Evolutionary conservation across 1,139 yeast genomes (phyloP), one percentile per base, ranked within the genome.

Genomic region (Suhomyces guaymorum): DNA sequence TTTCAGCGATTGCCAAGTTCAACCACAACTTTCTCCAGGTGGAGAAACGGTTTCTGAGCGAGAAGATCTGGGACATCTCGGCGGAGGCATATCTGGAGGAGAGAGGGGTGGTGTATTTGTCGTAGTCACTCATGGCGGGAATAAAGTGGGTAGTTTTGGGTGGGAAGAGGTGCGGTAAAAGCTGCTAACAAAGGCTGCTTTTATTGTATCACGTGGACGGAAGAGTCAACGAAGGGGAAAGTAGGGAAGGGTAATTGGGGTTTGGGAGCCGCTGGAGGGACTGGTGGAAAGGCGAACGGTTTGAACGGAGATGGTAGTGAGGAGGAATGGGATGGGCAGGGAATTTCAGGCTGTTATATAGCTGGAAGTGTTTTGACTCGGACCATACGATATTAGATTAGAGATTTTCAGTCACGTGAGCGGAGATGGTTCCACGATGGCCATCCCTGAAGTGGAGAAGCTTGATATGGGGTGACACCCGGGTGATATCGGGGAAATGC

Each of bases 1-100:
- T 75, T 70, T 92, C 98, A 44, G 98, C 98, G 59, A 84, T 82
- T 49, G 99, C 99, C 51, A 92, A 75, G 60, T 87, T 89, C 57
- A 81, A 78, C 99, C 99, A 92, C 50, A 92, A 78, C 65, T 87
- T 87, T 75, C 99, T 84, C 99, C 99, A 92, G 33, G 98, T 92
- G 35, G 96, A 85, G 65, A 85, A 92, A 61, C 99, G 79, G 70
- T 86, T 90, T 69, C 96, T 82, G 58, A 85, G 69, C 32, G 97
- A 90, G 75, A 92, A 92, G 57, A 92, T 75, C 52, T 76, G 73
- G 44, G 96, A 83, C 98, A 92, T 92, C 70, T 92, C 98, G 59
- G 85, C 90, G 48, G 96, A 87, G 37, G 98, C 98, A 71, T 92
- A 92, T 70, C 98, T 83, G 39, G 97, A 85, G 39, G 97, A 88